phyloP scores from a whole-genome alignment of 2,329 filamentous ascomycete genomes.

The Monosporascus ibericus region DNA sequence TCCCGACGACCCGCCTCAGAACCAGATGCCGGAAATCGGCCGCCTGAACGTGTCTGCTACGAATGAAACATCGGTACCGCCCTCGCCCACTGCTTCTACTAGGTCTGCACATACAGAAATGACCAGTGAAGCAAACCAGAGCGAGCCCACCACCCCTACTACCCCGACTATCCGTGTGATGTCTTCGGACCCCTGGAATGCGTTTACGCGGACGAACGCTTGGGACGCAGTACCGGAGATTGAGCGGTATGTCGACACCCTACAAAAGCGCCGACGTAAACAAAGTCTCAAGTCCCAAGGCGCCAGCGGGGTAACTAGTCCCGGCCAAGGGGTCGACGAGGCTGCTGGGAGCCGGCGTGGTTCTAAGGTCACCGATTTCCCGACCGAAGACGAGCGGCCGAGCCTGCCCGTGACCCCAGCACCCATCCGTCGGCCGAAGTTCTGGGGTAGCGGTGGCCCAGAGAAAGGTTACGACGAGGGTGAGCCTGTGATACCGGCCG shows the following conservation, averaged over 20 bases:
- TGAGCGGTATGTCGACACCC: conserved; percentile 73
- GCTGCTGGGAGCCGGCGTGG: conserved; percentile 29
- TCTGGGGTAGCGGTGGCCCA: conserved; percentile 51
- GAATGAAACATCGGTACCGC: conserved; percentile 10
- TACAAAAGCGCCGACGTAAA: conserved; percentile 54
- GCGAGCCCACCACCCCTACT: conserved; percentile 40
- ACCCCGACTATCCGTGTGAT: conserved; percentile 42
- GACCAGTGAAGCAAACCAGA: conserved; percentile 29
- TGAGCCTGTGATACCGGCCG: conserved; percentile 59
- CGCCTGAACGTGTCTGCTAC: conserved; percentile 8
- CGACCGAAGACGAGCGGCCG: conserved; percentile 72
- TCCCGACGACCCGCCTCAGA: conserved; percentile 42
- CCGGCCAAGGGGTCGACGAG: conserved; percentile 27
- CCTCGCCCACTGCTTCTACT: conserved; percentile 20
- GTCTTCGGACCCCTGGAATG: conserved; percentile 60
- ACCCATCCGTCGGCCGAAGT: conserved; percentile 62
- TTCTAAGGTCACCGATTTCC: conserved; percentile 80
- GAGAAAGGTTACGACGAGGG: conserved; percentile 41
- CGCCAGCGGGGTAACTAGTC: conserved; percentile 16
- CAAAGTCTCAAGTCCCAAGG: conserved; percentile 26
- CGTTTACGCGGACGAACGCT: conserved; percentile 72
- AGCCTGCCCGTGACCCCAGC: conserved; percentile 88
- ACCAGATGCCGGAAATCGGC: conserved; percentile 6
- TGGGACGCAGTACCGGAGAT: conserved; percentile 94
- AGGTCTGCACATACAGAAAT: conserved; percentile 31